phyloP scores from a whole-genome alignment of 2,329 filamentous ascomycete species.

The Cercospora zeae-maydis region DNA sequence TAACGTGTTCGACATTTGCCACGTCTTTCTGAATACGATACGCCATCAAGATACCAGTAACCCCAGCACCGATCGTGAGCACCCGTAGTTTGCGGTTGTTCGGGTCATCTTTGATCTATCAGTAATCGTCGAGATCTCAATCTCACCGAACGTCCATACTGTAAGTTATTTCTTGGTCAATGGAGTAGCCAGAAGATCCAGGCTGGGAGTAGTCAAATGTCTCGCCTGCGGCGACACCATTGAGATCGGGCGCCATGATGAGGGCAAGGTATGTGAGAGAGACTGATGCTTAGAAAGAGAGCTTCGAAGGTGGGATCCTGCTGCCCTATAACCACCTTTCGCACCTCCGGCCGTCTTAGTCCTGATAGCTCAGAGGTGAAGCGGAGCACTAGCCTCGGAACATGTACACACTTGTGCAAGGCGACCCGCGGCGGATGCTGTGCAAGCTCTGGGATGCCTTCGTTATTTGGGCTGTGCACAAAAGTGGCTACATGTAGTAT shows the following conservation, averaged over 20 bases:
- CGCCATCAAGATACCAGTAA: constrained; percentile 48
- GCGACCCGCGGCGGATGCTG: neutral
- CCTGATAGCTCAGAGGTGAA: neutral
- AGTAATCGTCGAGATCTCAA: neutral
- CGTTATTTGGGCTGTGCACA: neutral
- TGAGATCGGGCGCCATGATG: constrained; percentile 45
- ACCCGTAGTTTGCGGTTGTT: constrained; percentile 45
- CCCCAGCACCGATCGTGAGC: constrained; percentile 49
- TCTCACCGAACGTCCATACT: neutral
- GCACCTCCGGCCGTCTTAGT: neutral
- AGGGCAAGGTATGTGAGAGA: neutral
- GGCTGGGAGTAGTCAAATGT: constrained; percentile 45
- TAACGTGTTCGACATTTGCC: constrained; percentile 46
- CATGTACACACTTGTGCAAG: neutral
- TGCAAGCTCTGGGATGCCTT: neutral
- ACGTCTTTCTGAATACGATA: constrained; percentile 48
- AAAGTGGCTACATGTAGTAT: neutral
- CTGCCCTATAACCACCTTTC: neutral
- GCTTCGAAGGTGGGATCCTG: neutral
- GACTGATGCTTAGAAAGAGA: neutral
- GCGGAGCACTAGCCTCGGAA: constrained; percentile 12
- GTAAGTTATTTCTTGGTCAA: constrained; percentile 38
- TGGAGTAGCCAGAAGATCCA: constrained; percentile 42
- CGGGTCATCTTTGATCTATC: constrained; percentile 33
- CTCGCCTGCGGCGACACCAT: constrained; percentile 36